Evolutionary conservation across 495 filamentous ascomycete species (phyloP).

Genomic region (Glonium stellatum): DNA sequence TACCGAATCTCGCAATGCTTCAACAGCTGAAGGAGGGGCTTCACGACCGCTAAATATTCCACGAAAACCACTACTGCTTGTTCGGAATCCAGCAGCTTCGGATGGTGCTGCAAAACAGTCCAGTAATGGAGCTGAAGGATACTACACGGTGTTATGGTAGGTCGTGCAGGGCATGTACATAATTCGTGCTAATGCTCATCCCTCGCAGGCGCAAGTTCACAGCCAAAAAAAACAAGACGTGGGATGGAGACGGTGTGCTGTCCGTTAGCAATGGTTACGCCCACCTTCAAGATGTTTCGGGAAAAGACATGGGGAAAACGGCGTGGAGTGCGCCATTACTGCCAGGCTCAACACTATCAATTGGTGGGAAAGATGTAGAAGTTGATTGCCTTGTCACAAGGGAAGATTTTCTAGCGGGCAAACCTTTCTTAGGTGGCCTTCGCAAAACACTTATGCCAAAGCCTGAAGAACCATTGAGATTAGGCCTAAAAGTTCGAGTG

Average conservation of each 20-base stretch:
- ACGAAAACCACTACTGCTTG: slow-evolving; percentile 42
- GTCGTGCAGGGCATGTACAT: slow-evolving; percentile 5
- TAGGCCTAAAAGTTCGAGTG: slow-evolving; percentile 14
- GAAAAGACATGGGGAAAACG: slow-evolving; percentile 59
- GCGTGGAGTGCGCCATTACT: slow-evolving; percentile 50
- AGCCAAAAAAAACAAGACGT: slow-evolving; percentile 76
- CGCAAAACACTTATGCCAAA: slow-evolving; percentile 20
- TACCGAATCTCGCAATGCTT: slow-evolving; percentile 9
- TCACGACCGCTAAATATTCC: not conserved
- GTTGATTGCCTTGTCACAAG: slow-evolving; percentile 59
- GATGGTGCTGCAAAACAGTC: slow-evolving; percentile 6
- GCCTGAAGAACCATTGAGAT: not conserved
- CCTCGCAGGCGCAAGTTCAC: slow-evolving; percentile 61
- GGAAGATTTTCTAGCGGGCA: slow-evolving; percentile 56
- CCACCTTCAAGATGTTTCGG: slow-evolving; percentile 56
- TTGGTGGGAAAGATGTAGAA: slow-evolving; percentile 70
- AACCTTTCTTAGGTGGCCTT: slow-evolving; percentile 40
- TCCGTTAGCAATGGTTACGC: slow-evolving; percentile 52
- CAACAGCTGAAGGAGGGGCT: not conserved
- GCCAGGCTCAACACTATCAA: slow-evolving; percentile 54
- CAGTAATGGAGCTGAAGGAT: slow-evolving; percentile 37
- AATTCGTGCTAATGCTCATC: not conserved
- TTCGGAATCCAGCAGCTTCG: slow-evolving; percentile 34
- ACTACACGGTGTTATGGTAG: slow-evolving; percentile 65
- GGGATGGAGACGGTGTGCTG: slow-evolving; percentile 77